These are phyloP conservation scores for Coemansia sp. DNA, from an alignment of 192 early-diverging fungal genomes.

Conservation along the genomic window DNA sequence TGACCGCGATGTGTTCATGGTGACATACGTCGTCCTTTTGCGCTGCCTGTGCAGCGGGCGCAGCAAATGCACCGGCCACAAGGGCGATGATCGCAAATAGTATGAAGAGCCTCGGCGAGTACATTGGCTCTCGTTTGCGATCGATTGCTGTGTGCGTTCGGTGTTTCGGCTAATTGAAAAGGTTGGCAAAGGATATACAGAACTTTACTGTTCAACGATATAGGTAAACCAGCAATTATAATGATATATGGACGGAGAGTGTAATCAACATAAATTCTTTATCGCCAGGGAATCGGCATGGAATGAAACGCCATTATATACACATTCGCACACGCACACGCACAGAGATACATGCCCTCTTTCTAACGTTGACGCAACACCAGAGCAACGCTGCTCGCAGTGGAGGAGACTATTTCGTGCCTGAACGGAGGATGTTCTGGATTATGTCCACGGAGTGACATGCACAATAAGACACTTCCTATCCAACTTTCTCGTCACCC, in stretches of 20 bases:
- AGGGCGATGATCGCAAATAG: constrained; percentile 11
- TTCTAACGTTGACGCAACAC: neutral
- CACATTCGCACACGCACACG: neutral
- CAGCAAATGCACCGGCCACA: constrained; percentile 13
- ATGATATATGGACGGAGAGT: neutral
- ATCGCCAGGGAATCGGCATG: neutral
- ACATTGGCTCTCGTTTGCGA: constrained; percentile 8
- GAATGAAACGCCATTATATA: neutral
- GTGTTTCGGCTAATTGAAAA: neutral
- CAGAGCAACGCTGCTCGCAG: neutral
- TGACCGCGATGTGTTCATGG: neutral
- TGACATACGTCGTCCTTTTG: neutral
- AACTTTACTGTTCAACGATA: neutral
- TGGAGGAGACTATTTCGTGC: neutral
- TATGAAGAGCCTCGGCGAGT: constrained; percentile 9
- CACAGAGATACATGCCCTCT: neutral
- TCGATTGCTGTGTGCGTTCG: neutral
- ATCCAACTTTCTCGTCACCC: neutral
- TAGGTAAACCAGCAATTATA: neutral
- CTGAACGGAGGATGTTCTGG: neutral
- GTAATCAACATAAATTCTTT: neutral
- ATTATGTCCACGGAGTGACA: neutral
- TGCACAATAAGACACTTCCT: neutral
- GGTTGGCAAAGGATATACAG: neutral
- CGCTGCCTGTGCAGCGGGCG: constrained; percentile 1